phyloP scores from a whole-genome alignment of 78 protist genomes.

The Speleostelium caveatum region DNA sequence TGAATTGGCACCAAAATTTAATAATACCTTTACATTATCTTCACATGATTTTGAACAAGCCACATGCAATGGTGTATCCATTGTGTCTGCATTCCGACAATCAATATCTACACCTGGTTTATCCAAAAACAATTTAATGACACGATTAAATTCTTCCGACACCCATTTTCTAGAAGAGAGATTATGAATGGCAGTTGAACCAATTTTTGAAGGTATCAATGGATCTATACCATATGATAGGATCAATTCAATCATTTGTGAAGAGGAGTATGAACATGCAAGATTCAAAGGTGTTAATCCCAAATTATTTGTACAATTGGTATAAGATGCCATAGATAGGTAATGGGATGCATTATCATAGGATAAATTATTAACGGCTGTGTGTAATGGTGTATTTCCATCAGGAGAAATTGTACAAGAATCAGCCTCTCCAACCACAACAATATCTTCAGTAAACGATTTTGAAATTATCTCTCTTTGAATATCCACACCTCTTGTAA shows the following conservation, averaged over 20 bases:
- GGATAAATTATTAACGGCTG: neutral
- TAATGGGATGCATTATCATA: conserved; percentile 9
- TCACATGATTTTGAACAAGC: conserved; percentile 3
- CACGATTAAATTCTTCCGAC: conserved; percentile 14
- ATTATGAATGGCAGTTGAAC: conserved; percentile 30
- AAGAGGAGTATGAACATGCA: conserved; percentile 5
- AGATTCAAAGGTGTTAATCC: conserved; percentile 63
- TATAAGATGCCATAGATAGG: neutral
- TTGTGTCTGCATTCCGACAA: neutral
- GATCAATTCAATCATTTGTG: conserved; percentile 28
- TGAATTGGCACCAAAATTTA: conserved; percentile 22
- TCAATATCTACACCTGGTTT: conserved; percentile 25
- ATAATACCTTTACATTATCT: conserved; percentile 27
- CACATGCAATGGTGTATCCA: conserved; percentile 29
- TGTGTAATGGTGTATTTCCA: conserved; percentile 45
- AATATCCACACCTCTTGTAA: neutral
- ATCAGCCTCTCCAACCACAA: no score
- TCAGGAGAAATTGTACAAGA: neutral
- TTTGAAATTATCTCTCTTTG: conserved; percentile 6
- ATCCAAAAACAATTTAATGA: neutral
- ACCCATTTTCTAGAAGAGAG: conserved; percentile 38
- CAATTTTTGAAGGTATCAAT: conserved; percentile 5
- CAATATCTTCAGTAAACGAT: conserved; percentile 28
- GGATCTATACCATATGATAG: neutral
- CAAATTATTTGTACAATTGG: neutral